Evolutionary conservation across 2,329 filamentous ascomycete genomes (phyloP).

Genomic region (Whalleya microplaca): DNA sequence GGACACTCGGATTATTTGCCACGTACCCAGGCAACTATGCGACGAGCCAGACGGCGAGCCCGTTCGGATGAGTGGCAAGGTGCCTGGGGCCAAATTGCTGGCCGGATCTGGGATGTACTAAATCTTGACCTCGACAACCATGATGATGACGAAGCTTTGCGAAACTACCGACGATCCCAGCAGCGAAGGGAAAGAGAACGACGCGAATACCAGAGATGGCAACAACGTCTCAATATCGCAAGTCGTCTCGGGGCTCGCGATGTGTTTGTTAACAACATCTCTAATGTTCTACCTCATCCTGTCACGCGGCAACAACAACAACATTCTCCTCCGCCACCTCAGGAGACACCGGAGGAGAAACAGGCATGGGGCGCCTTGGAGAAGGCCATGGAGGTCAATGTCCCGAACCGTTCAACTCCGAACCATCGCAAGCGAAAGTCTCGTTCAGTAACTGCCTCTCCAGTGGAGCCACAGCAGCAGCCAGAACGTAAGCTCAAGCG

Average conservation of each 20-base stretch:
- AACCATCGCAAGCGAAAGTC: conserved; percentile 74
- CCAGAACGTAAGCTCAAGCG: conserved; percentile 86
- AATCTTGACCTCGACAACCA: conserved; percentile 84
- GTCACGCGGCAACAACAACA: conserved; percentile 56
- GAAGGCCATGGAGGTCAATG: conserved; percentile 73
- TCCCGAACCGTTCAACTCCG: conserved; percentile 44
- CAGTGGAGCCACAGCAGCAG: conserved; percentile 67
- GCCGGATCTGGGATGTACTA: conserved; percentile 66
- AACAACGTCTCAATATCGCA: conserved; percentile 81
- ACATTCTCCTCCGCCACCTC: conserved; percentile 56
- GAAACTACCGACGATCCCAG: conserved; percentile 57
- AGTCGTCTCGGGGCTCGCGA: conserved; percentile 76
- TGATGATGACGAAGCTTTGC: conserved; percentile 70
- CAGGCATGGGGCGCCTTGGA: conserved; percentile 91
- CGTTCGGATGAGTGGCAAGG: conserved; percentile 87
- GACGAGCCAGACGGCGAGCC: conserved; percentile 60
- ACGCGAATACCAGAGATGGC: conserved; percentile 73
- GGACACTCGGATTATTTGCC: conserved; percentile 46
- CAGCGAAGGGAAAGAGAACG: conserved; percentile 55
- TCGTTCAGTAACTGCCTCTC: conserved; percentile 71
- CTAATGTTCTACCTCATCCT: conserved; percentile 61
- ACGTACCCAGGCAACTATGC: conserved; percentile 61
- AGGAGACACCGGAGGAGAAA: conserved; percentile 78
- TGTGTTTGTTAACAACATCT: conserved; percentile 68
- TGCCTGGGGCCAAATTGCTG: conserved; percentile 72